phyloP scores from a whole-genome alignment of 371 early-diverging fungal genomes.

The Mucor ambiguus region DNA sequence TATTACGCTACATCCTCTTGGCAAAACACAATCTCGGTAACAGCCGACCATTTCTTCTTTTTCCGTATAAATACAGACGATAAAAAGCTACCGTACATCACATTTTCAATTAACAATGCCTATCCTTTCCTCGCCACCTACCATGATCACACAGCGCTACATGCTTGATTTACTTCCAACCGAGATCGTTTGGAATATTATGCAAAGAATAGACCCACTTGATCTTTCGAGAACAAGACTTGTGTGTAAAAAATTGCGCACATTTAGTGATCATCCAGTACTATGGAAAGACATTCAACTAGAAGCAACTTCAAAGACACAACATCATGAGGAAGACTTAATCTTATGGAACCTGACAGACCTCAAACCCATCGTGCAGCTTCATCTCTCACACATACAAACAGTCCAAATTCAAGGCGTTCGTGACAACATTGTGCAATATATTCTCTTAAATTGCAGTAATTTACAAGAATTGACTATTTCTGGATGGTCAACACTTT shows the following conservation, averaged over 20 bases:
- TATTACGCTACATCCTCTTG: background rate
- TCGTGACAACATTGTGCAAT: conserved; percentile 41
- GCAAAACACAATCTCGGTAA: background rate
- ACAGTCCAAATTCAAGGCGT: conserved; percentile 39
- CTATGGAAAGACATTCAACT: conserved; percentile 30
- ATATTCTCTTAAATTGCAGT: conserved; percentile 28
- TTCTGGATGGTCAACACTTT: conserved; percentile 41
- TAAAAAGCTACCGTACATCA: background rate
- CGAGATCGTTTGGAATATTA: conserved; percentile 12
- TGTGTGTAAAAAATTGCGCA: conserved; percentile 15
- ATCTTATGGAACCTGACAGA: conserved; percentile 29
- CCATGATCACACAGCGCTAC: background rate
- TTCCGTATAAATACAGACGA: background rate
- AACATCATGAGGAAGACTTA: background rate
- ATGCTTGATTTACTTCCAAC: background rate
- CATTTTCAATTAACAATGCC: background rate
- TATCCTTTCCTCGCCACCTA: background rate
- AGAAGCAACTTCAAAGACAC: background rate
- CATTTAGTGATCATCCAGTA: conserved; percentile 32
- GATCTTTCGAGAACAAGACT: conserved; percentile 26
- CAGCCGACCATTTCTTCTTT: background rate
- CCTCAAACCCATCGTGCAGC: conserved; percentile 28
- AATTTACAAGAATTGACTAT: conserved; percentile 28
- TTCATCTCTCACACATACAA: conserved; percentile 28
- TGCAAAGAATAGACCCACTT: background rate